Evolutionary conservation across 2,329 filamentous ascomycete genomes (phyloP).

Genomic region (Harringtonia aguacate): DNA sequence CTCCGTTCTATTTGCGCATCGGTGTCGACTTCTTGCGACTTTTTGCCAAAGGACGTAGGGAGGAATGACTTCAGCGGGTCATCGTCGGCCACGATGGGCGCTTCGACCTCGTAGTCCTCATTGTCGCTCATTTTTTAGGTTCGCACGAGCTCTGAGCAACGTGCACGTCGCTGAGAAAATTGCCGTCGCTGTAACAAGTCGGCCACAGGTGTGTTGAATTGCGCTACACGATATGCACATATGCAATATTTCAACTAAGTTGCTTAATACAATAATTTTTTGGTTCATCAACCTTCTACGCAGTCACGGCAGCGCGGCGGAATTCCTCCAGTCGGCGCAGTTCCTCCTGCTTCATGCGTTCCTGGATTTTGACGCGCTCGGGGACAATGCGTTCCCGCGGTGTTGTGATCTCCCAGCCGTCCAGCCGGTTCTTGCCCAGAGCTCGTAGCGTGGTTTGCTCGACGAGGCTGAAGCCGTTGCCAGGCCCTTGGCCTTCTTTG

Average conservation of each 20-base stretch:
- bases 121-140: no score
- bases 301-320: no score
- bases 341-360: slow-evolving; percentile 39
- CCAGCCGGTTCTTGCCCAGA: slow-evolving; percentile 33
- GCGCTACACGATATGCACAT: no score
- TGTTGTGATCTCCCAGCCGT: slow-evolving; percentile 39
- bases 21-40: slow-evolving; percentile 61
- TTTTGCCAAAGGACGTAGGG: slow-evolving; percentile 78
- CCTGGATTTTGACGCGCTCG: slow-evolving; percentile 33
- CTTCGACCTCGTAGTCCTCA: slow-evolving; percentile 48
- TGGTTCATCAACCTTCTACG: not conserved
- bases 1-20: slow-evolving; percentile 72
- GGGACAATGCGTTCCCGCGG: slow-evolving; percentile 40
- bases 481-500: slow-evolving; percentile 16
- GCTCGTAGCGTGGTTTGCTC: slow-evolving; percentile 42
- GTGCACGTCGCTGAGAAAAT: no score
- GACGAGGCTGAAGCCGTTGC: slow-evolving; percentile 36
- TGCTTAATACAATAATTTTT: no score
- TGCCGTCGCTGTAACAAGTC: no score
- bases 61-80: slow-evolving; percentile 69
- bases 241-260: no score
- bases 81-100: slow-evolving; percentile 43
- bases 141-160: no score
- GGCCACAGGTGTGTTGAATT: no score
- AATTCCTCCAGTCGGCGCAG: slow-evolving; percentile 12